A percentile compares a stretch with the other conserved stretches of the same genome.
Evolutionary conservation across 176 grass and related monocot species (phyloP).

Genomic region (Puya raimondii): DNA sequence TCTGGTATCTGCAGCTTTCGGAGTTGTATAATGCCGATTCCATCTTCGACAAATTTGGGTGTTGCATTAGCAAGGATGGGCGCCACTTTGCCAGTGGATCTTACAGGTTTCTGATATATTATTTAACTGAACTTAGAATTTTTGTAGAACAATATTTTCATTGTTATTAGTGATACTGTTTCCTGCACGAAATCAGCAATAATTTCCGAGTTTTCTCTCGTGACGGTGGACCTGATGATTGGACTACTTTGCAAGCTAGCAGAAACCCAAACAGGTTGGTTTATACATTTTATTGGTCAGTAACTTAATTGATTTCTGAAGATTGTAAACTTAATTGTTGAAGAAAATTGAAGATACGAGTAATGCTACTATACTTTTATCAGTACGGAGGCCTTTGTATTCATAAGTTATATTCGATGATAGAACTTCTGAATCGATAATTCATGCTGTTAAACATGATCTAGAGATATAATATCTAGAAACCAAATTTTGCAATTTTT

Average conservation of each 20-base stretch:
- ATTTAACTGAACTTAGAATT: neutral
- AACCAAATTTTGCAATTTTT: no score
- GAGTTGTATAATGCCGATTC: constrained; percentile 16
- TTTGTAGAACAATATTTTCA: no score
- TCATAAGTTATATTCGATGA: no score
- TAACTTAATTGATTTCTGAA: neutral
- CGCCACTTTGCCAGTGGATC: constrained; percentile 14
- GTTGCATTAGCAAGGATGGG: constrained; percentile 19
- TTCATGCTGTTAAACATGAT: no score
- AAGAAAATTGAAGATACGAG: no score
- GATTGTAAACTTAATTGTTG: neutral
- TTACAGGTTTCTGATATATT: constrained; percentile 4
- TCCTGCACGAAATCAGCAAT: constrained; percentile 2
- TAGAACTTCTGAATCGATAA: no score
- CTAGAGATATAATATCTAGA: no score
- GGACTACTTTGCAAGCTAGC: constrained; percentile 17
- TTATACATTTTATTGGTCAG: neutral
- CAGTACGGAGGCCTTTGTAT: no score
- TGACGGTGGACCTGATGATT: constrained; percentile 3
- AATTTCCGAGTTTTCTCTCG: constrained; percentile 19
- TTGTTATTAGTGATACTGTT: neutral
- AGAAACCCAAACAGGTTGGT: constrained; percentile 19
- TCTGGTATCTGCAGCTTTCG: constrained; percentile 16
- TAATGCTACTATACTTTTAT: no score
- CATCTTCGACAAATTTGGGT: constrained; percentile 27